phyloP scores from a whole-genome alignment of 164 flowering plant species.

The Santalum album region DNA sequence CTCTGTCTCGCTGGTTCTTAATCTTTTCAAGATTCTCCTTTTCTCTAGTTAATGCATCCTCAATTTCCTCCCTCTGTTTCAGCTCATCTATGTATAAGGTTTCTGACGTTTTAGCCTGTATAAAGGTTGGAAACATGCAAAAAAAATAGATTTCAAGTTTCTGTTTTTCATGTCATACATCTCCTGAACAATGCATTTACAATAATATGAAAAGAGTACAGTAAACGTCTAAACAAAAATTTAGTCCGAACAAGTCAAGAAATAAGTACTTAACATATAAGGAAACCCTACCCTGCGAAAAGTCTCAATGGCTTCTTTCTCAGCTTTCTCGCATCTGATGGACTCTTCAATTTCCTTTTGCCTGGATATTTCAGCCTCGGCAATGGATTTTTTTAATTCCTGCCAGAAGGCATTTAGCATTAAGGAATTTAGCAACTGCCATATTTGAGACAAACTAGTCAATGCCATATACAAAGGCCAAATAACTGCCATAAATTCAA shows the following conservation, averaged over 20 bases:
- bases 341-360: conserved; percentile 56
- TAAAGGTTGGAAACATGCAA: conserved; percentile 1
- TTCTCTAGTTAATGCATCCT: conserved; percentile 25
- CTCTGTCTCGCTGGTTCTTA: conserved; percentile 21
- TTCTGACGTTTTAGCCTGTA: conserved; percentile 43
- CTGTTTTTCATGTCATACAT: no score
- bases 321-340: conserved; percentile 50
- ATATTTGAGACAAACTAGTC: neutral
- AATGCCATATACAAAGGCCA: neutral
- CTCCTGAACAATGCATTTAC: no score
- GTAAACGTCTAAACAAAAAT: no score
- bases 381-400: conserved; percentile 46
- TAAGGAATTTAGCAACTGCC: neutral
- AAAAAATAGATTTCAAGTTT: neutral
- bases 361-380: conserved; percentile 40
- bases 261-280: no score
- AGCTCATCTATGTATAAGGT: conserved; percentile 27
- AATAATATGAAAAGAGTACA: no score
- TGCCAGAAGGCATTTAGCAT: conserved; percentile 16
- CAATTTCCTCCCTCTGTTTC: conserved; percentile 29
- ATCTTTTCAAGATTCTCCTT: conserved; percentile 26
- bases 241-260: no score
- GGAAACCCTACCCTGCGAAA: conserved; percentile 8
- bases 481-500: neutral
- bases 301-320: conserved; percentile 58